Conservation (phyloP, 306 rosid species). For the Rubus idaeus region DNA sequence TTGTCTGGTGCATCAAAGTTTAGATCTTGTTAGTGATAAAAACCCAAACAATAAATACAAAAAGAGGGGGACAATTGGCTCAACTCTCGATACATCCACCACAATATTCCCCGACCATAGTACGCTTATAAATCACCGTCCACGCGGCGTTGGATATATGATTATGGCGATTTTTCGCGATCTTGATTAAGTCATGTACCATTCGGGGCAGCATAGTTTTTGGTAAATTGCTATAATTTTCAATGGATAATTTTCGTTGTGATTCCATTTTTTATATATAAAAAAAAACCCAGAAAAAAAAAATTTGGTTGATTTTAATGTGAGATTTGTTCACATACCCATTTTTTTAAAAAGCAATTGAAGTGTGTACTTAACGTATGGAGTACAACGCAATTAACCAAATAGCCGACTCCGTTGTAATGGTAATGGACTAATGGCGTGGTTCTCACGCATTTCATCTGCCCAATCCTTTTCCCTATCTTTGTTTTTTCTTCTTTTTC, state of each 20-base stretch:
- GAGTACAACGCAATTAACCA: not conserved
- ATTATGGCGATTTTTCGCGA: constrained; percentile 1
- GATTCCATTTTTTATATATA: no score
- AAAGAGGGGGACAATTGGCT: constrained; percentile 24
- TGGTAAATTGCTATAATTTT: no score
- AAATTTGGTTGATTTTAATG: no score
- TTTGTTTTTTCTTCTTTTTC: not conserved
- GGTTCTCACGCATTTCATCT: not conserved
- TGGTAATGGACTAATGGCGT: not conserved
- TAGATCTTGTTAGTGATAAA: no score
- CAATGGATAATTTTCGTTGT: no score
- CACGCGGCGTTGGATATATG: constrained; percentile 11
- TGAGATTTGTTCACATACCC: no score
- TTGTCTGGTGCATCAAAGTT: no score
- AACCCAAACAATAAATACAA: no score
- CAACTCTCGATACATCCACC: constrained; percentile 27
- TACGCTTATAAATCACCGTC: constrained; percentile 13
- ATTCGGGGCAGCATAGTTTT: no score
- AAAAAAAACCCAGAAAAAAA: no score
- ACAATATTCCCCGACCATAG: constrained; percentile 15
- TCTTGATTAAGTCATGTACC: not conserved
- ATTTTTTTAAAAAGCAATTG: no score
- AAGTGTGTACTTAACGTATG: not conserved
- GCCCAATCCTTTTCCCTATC: not conserved
- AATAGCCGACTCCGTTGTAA: not conserved